Evolutionary conservation across 1,284 basidiomycete species (phyloP).

Genomic region (Tilletia horrida): DNA sequence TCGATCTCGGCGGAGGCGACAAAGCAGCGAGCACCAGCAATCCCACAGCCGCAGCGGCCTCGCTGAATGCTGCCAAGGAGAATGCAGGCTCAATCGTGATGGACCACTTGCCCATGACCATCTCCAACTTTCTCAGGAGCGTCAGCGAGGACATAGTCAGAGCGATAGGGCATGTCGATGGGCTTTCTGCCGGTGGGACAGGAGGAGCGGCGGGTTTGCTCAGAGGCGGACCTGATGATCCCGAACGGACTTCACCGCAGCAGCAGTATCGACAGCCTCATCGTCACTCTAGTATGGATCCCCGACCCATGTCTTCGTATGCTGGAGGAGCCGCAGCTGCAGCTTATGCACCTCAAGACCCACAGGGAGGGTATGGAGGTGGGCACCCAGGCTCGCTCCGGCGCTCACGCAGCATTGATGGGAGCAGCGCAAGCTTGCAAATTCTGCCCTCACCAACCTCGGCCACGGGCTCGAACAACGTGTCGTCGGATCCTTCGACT

Average conservation of each 20-base stretch:
- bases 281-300: not conserved
- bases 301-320: not conserved
- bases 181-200: constrained; percentile 29
- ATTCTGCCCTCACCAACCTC: constrained; percentile 27
- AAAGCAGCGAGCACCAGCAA: constrained; percentile 1
- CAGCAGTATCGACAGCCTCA: not conserved
- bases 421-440: constrained; percentile 17
- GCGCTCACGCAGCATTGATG: constrained; percentile 4
- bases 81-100: constrained; percentile 37
- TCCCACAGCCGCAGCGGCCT: not conserved
- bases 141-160: constrained; percentile 31
- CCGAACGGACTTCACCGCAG: not conserved
- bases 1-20: constrained; percentile 14
- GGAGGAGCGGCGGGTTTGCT: constrained; percentile 3
- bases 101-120: constrained; percentile 48
- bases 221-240: constrained; percentile 10
- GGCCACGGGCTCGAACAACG: constrained; percentile 25
- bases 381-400: constrained; percentile 6
- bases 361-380: constrained; percentile 17
- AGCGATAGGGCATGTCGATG: constrained; percentile 47
- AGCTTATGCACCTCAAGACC: not conserved
- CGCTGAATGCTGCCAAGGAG: constrained; percentile 39
- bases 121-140: constrained; percentile 39
- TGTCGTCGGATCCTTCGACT: constrained; percentile 24
- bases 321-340: not conserved